Evolutionary conservation across 2,329 filamentous ascomycete genomes (phyloP), one percentile per base, ranked within the genome.

Genomic region (Orbilia ellipsospora): DNA sequence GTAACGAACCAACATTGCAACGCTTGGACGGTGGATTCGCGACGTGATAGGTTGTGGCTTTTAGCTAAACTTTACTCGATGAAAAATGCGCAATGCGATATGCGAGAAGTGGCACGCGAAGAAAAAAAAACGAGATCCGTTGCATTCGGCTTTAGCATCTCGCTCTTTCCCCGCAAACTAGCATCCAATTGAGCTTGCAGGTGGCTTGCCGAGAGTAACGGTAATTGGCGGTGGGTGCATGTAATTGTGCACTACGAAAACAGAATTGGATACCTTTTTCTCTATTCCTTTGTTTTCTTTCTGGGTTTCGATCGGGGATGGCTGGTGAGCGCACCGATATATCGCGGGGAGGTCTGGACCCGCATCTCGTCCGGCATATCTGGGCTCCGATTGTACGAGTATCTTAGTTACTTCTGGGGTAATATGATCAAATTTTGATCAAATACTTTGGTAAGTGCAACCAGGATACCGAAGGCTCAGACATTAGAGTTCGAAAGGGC

Each of bases 121-220:
- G 10, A 10, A 10, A 36, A 10, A 10, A 36, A 36, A 36, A 36
- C 10, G 31, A 50, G 61, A 64, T 64, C 10, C 31, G 31, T 36
- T 36, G 31, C 31, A 36, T 36, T 36, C 31, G 31, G 31, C 31
- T 36, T 36, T 10, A 36, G 31, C n/a, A 45, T 31, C 44, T 59
- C 57, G 57, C 57, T 28, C 44, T 55, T 51, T 48, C 66, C 66
- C 66, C 66, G 57, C 66, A 70, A 63, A 63, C 62, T 63, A 7
- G 50, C 10, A 4, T 26, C 23, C 40, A 16, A 59, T 26, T 45
- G 36, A 44, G 15, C 18, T 28, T 59, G 12, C 7, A 26, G 20
- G 18, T 7, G 31, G 31, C 31, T 36, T 36, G 31, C 31, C 31
- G 31, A 36, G 31, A 36, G 31, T 36, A 36, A 7, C 31, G 31